A percentile compares a stretch with the other conserved stretches of the same genome.
Conservation (phyloP, 176 grass and related monocot genomes). For the Oryza brachyantha region DNA sequence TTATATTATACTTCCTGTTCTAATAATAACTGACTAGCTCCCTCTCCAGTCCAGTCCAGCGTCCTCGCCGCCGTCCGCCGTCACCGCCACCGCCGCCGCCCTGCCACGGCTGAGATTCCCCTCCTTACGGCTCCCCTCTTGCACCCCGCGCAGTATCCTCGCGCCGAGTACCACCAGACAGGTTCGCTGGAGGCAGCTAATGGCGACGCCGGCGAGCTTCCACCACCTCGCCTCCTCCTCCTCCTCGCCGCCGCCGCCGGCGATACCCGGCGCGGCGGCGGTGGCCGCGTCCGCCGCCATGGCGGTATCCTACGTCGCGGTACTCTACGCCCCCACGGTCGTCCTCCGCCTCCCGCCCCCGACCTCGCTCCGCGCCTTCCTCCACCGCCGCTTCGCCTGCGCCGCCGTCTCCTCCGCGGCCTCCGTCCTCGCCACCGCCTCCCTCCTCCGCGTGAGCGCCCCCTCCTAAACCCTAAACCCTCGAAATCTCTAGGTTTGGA, state of each 20-base stretch:
- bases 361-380: constrained; percentile 44
- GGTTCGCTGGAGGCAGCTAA: background rate
- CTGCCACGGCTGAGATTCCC: too few relatives aligned
- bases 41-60: too few relatives aligned
- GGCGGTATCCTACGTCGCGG: constrained; percentile 60
- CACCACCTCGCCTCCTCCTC: background rate
- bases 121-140: too few relatives aligned
- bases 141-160: too few relatives aligned
- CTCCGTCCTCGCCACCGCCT: constrained; percentile 33
- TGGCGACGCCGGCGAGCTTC: background rate
- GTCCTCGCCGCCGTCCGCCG: too few relatives aligned
- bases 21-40: too few relatives aligned
- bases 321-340: constrained; percentile 58
- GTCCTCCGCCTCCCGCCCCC: constrained; percentile 56
- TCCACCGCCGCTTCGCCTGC: constrained; percentile 63
- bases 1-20: too few relatives aligned
- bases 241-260: too few relatives aligned
- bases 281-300: constrained; percentile 51
- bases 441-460: constrained; percentile 53
- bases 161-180: too few relatives aligned
- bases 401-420: constrained; percentile 53
- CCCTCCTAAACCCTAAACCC: background rate
- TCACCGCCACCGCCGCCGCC: too few relatives aligned
- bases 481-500: background rate
- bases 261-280: constrained; percentile 29